phyloP scores from a whole-genome alignment of 2,329 filamentous ascomycete genomes.

The Phialophora verrucosa region DNA sequence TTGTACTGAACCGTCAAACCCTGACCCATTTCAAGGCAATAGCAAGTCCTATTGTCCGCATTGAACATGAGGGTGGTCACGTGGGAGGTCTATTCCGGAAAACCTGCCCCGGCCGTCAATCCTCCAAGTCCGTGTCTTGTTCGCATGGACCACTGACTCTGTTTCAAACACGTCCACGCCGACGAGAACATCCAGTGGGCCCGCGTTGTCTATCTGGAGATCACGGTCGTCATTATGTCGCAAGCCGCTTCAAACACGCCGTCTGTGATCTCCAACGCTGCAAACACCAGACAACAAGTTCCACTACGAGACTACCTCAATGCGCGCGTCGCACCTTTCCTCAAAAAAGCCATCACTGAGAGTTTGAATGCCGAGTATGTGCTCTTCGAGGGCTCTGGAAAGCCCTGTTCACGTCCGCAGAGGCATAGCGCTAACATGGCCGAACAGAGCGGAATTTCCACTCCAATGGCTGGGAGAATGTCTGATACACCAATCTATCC shows the following conservation, averaged over 20 bases:
- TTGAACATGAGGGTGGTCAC: not conserved
- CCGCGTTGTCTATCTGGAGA: not conserved
- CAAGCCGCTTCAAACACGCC: conserved; percentile 28
- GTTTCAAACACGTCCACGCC: not conserved
- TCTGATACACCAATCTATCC: conserved; percentile 39
- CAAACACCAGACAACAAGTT: conserved; percentile 34
- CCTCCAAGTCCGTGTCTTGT: not conserved
- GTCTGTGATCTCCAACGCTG: conserved; percentile 30
- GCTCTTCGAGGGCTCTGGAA: not conserved
- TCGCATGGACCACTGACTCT: not conserved
- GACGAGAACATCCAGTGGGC: not conserved
- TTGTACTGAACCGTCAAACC: not conserved
- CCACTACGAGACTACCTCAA: conserved; percentile 40
- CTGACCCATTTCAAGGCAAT: not conserved
- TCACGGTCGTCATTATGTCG: conserved; percentile 26
- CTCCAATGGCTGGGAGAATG: conserved; percentile 41
- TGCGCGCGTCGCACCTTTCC: conserved; percentile 36
- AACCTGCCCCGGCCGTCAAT: not conserved
- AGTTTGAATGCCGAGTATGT: conserved; percentile 38
- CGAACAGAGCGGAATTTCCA: conserved; percentile 37
- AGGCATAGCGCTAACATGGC: not conserved
- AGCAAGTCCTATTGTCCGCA: not conserved
- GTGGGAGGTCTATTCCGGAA: not conserved
- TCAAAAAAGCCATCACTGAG: conserved; percentile 39
- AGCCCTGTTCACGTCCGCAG: not conserved